Conservation (phyloP, 2,329 filamentous ascomycete genomes). For the Dendryphion nanum region DNA sequence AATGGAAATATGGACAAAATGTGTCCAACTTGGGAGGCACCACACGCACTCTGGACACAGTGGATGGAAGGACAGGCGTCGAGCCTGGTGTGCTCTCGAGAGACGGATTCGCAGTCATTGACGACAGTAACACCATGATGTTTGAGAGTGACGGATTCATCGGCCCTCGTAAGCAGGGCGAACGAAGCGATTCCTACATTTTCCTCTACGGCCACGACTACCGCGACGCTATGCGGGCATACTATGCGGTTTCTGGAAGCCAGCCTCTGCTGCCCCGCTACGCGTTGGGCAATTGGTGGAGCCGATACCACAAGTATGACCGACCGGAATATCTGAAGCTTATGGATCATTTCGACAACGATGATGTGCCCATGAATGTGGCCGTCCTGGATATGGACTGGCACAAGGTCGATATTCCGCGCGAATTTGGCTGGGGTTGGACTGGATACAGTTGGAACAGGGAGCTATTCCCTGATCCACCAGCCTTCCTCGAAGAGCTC, state of each 20-base stretch:
- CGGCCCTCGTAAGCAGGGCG: conserved; percentile 46
- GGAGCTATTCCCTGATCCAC: conserved; percentile 57
- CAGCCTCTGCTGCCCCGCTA: conserved; percentile 58
- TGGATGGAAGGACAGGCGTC: conserved; percentile 52
- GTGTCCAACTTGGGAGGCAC: conserved; percentile 48
- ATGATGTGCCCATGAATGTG: conserved; percentile 57
- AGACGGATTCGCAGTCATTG: conserved; percentile 52
- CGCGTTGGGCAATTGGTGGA: conserved; percentile 66
- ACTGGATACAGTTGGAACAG: conserved; percentile 65
- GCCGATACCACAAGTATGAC: conserved; percentile 59
- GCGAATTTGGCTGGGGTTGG: conserved; percentile 48
- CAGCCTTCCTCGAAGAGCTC: conserved; percentile 51
- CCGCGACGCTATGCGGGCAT: conserved; percentile 52
- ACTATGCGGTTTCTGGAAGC: conserved; percentile 56
- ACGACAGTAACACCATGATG: conserved; percentile 58
- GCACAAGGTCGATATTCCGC: conserved; percentile 53
- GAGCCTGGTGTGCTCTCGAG: conserved; percentile 53
- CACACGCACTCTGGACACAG: conserved; percentile 55
- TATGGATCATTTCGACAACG: conserved; percentile 55
- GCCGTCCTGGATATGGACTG: conserved; percentile 67
- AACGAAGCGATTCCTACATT: conserved; percentile 58
- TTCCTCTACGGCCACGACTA: conserved; percentile 61
- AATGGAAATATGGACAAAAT: conserved; percentile 53
- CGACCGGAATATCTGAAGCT: conserved; percentile 56
- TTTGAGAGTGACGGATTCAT: conserved; percentile 56